phyloP scores from a whole-genome alignment of 23 red algal species.

The Gracilaria domingensis region DNA sequence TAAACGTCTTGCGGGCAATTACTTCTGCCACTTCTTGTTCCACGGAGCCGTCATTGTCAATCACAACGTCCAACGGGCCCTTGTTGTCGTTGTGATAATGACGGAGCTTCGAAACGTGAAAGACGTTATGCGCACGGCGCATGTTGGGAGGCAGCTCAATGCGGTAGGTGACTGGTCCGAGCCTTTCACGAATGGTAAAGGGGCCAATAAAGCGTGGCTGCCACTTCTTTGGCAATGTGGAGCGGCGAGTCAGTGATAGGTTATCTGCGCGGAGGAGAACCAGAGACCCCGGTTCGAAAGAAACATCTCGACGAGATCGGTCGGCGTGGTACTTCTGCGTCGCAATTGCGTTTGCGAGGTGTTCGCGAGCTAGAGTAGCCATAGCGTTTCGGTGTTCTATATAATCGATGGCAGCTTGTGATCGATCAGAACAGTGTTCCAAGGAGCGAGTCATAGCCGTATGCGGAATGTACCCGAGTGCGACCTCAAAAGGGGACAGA shows the following conservation, averaged over 20 bases:
- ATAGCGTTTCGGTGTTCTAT: not conserved
- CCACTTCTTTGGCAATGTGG: not conserved
- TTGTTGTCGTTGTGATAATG: not conserved
- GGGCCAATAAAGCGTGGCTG: constrained; percentile 19
- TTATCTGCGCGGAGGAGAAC: not conserved
- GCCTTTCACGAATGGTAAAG: not conserved
- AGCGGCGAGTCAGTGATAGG: not conserved
- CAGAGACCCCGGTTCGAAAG: not conserved
- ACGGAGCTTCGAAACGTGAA: constrained; percentile 1
- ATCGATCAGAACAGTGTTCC: not conserved
- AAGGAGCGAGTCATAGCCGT: not conserved
- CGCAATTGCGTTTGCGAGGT: not conserved
- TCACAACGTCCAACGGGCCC: constrained; percentile 8
- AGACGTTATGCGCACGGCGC: not conserved
- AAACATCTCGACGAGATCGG: not conserved
- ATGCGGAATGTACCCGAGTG: not conserved
- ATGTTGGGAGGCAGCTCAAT: constrained; percentile 26
- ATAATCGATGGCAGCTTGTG: not conserved
- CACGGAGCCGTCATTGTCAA: constrained; percentile 11
- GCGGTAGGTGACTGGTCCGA: constrained; percentile 8
- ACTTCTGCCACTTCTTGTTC: constrained; percentile 19
- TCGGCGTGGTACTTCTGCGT: not conserved
- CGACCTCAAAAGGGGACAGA: constrained; percentile 23
- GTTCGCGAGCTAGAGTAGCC: not conserved
- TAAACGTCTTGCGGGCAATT: not conserved